Base-by-base conservation (phyloP, 2,329 filamentous ascomycete genomes). In the Nigrospora oryzae region DNA sequence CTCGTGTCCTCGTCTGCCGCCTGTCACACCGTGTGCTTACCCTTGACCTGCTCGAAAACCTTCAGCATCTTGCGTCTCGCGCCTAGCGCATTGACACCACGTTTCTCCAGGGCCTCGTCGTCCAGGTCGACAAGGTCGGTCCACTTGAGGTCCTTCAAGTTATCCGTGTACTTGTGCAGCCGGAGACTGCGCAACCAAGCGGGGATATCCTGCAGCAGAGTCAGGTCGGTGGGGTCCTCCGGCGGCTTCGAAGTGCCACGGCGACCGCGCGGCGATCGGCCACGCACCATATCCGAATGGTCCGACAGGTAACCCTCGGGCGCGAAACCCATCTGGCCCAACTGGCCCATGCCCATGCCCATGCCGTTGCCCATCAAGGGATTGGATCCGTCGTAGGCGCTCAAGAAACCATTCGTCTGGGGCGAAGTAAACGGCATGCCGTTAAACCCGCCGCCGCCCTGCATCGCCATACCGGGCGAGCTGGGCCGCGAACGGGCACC, bases 151-250 rank as follows among this genome's bases (percentile, higher is more conserved):
- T 97, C 91, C 69, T 97, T 98, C 51, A 98, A 70, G 56, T 97
- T 94, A 55, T 98, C 93, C 11, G 93, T 98, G 68, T 98, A 98
- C 73, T 98, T 98, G 75, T 98, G 93, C 57, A 98, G 75, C 49
- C 93, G 83, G 61, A 97, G 76, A 64, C 89, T 96, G 62, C 93
- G 83, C 58, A 98, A 78, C 93, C 93, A 98, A 63, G 83, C 86
- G 44, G 93, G 91, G 54, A 98, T 96, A 60, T 98, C 93, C 67
- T 95, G 87, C 55, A 98, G 75, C 48, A 98, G 77, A 36, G 77
- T 82, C 14, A 86, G 85, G 64, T 98, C 93, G 16, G 91, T 97
- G 4, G 93, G 93, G 59, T 98, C 93, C 73, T 98, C 93, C 39
- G 93, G 93, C 30, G 93, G 93, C 76, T 97, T 98, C 37, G 89